These are phyloP conservation scores for Malus hybrid DNA, from an alignment of 331 rosid genomes.

Conservation along the genomic window DNA sequence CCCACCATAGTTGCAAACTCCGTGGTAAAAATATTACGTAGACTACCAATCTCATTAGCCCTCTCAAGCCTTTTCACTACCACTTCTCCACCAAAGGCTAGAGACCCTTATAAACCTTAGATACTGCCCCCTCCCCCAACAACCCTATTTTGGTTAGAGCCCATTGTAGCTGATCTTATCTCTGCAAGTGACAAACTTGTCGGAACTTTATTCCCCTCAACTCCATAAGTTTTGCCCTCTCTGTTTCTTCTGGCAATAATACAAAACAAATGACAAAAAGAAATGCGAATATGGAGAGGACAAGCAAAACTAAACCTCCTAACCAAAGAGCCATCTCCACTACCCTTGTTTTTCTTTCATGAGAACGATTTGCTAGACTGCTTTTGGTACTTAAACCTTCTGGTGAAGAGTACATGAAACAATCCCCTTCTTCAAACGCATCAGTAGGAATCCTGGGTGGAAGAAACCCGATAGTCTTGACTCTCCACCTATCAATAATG, in stretches of 20 bases:
- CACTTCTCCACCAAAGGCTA: constrained; percentile 56
- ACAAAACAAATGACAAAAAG: not conserved
- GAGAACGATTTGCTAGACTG: not conserved
- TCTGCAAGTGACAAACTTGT: constrained; percentile 61
- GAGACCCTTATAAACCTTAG: constrained; percentile 71
- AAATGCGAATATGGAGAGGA: constrained; percentile 29
- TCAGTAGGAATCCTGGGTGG: constrained; percentile 32
- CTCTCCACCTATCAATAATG: constrained; percentile 45
- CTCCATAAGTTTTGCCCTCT: constrained; percentile 17
- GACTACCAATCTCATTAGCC: constrained; percentile 8
- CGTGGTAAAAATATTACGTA: constrained; percentile 45
- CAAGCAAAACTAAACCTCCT: constrained; percentile 50
- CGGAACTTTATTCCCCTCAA: constrained; percentile 44
- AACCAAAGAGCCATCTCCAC: constrained; percentile 43
- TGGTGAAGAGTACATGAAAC: constrained; percentile 44
- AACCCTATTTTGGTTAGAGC: constrained; percentile 45
- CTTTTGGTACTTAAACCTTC: constrained; percentile 16
- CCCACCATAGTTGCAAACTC: constrained; percentile 75
- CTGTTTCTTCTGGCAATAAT: not conserved
- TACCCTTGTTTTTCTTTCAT: constrained; percentile 14
- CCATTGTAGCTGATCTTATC: constrained; percentile 71
- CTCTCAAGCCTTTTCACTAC: constrained; percentile 63
- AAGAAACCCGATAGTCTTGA: constrained; percentile 43
- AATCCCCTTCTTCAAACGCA: constrained; percentile 46
- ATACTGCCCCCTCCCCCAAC: constrained; percentile 76